Conservation (phyloP, 495 filamentous ascomycete species). For the Daldinia concentrica region DNA sequence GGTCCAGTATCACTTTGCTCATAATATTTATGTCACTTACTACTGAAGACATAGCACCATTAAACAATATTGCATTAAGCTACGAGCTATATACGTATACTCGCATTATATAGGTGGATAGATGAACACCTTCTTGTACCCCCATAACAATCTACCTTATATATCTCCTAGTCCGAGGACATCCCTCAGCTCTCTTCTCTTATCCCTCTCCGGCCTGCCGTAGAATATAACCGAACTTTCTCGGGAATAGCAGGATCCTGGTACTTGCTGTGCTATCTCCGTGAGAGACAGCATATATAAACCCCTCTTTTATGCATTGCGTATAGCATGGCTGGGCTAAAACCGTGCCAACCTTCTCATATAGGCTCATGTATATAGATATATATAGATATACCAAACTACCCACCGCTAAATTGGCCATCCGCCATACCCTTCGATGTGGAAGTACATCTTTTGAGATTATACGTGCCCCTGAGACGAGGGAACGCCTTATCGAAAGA, state of each 20-base stretch:
- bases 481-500: slow-evolving; percentile 73
- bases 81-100: not conserved
- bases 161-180: not conserved
- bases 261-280: not conserved
- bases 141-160: not conserved
- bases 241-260: not conserved
- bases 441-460: slow-evolving; percentile 37
- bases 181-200: not conserved
- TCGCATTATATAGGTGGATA: not conserved
- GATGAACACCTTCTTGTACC: not conserved
- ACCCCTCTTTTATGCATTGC: not conserved
- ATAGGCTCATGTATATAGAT: not conserved
- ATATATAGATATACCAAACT: not conserved
- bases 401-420: slow-evolving; percentile 22
- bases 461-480: slow-evolving; percentile 62
- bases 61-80: not conserved
- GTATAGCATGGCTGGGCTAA: not conserved
- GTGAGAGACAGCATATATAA: not conserved
- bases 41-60: too few relatives aligned
- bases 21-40: too few relatives aligned
- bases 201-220: not conserved
- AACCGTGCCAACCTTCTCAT: not conserved
- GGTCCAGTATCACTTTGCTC: too few relatives aligned
- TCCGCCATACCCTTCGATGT: slow-evolving; percentile 4
- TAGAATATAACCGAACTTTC: not conserved